A percentile compares a stretch with the other conserved stretches of the same genome.
phyloP scores from a whole-genome alignment of 768 basidiomycete species.

The Cubamyces lactineus region DNA sequence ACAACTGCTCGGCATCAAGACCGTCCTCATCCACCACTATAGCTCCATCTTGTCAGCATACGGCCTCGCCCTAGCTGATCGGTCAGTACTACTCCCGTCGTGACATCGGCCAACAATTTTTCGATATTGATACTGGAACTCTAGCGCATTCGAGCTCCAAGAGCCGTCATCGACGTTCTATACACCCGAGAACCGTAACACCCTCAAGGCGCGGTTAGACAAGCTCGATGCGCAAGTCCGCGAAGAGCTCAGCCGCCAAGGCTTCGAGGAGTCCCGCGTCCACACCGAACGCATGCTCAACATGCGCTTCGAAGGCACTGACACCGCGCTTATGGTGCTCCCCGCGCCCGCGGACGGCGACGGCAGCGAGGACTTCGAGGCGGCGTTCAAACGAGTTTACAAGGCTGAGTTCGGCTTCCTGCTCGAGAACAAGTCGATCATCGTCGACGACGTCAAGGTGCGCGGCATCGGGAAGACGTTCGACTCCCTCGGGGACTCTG shows the following conservation, averaged over 20 bases:
- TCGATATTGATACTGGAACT: neutral
- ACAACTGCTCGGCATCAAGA: slow-evolving; percentile 80
- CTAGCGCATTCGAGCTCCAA: slow-evolving; percentile 84
- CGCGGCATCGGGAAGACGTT: slow-evolving; percentile 92
- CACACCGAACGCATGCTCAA: slow-evolving; percentile 82
- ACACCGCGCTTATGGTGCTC: slow-evolving; percentile 90
- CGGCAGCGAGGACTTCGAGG: slow-evolving; percentile 72
- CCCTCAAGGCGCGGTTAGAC: slow-evolving; percentile 69
- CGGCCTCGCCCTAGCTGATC: slow-evolving; percentile 88
- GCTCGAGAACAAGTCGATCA: slow-evolving; percentile 78
- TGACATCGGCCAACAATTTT: neutral
- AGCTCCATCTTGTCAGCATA: slow-evolving; percentile 94
- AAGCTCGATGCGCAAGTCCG: slow-evolving; percentile 64
- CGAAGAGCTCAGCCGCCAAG: slow-evolving; percentile 73
- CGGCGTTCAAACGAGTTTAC: slow-evolving; percentile 79
- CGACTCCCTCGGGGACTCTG: slow-evolving; percentile 76
- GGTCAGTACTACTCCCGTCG: slow-evolving; percentile 39
- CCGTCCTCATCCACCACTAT: slow-evolving; percentile 86
- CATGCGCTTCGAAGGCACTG: slow-evolving; percentile 93
- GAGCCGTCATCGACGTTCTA: slow-evolving; percentile 88
- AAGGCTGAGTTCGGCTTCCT: slow-evolving; percentile 91
- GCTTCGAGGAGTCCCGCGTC: slow-evolving; percentile 76
- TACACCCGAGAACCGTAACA: slow-evolving; percentile 54
- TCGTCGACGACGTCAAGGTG: slow-evolving; percentile 92
- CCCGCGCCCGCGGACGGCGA: slow-evolving; percentile 52